Evolutionary conservation across 306 rosid genomes (phyloP).

Genomic region (Luffa aegyptiaca): DNA sequence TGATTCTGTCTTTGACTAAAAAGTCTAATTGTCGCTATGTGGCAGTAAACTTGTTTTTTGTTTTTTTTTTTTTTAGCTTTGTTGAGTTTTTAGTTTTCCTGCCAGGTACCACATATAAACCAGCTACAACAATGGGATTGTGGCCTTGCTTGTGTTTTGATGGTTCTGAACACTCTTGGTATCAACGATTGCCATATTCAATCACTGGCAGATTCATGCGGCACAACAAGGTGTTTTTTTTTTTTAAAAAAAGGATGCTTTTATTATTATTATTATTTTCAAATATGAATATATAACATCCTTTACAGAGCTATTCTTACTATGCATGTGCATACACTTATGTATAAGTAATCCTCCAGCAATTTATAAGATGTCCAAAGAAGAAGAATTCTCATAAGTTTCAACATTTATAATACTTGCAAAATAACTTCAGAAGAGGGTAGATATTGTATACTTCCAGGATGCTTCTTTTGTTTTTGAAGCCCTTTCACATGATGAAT

Average conservation of each 20-base stretch:
- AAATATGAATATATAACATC: not conserved
- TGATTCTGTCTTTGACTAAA: not conserved
- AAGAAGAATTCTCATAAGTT: not conserved
- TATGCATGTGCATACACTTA: not conserved
- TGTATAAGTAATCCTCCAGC: not conserved
- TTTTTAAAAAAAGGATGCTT: not conserved
- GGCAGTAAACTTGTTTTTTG: not conserved
- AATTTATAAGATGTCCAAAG: not conserved
- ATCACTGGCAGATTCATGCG: constrained; percentile 53
- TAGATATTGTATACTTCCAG: not conserved
- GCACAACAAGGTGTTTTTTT: constrained; percentile 59
- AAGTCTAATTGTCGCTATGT: not conserved
- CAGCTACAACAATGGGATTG: constrained; percentile 93
- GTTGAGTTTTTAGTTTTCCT: constrained; percentile 21
- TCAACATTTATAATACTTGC: not conserved
- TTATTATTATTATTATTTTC: not conserved
- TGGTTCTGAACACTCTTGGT: constrained; percentile 67
- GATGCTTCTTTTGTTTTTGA: not conserved
- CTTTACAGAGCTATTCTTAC: not conserved
- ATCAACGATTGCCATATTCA: constrained; percentile 39
- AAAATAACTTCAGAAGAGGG: not conserved
- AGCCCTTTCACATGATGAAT: not conserved
- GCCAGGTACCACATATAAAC: constrained; percentile 75
- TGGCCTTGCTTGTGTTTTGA: constrained; percentile 87
- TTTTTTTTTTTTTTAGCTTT: not conserved